Conservation (phyloP, 371 early-diverging fungal genomes). For the Syncephalastrum contaminatum region DNA sequence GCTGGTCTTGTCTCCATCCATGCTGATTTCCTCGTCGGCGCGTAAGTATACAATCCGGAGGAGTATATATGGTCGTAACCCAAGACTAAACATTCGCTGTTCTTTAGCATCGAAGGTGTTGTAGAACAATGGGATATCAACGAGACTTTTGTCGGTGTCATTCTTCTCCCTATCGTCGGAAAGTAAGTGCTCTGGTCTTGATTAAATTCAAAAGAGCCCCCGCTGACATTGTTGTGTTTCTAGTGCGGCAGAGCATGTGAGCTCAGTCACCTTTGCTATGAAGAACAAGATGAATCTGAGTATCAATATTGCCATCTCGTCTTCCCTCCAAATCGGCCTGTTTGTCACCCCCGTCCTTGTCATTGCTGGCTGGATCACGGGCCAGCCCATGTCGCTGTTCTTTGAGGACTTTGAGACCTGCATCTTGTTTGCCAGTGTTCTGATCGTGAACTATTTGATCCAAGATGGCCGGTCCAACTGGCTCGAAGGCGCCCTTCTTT, state of each 20-base stretch:
- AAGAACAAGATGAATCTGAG: conserved; percentile 91
- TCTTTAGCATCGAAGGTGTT: conserved; percentile 72
- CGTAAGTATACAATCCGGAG: conserved; percentile 25
- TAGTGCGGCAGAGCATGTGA: conserved; percentile 69
- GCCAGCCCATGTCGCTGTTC: conserved; percentile 73
- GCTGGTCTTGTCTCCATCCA: conserved; percentile 70
- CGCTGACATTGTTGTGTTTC: not conserved
- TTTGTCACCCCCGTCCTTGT: conserved; percentile 87
- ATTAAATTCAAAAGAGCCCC: not conserved
- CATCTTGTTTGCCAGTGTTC: conserved; percentile 80
- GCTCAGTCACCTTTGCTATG: conserved; percentile 81
- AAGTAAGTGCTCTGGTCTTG: conserved; percentile 26
- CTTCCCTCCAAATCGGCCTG: conserved; percentile 88
- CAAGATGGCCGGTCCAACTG: conserved; percentile 77
- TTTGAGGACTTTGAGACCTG: conserved; percentile 84
- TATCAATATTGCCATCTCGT: conserved; percentile 86
- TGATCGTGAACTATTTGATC: conserved; percentile 83
- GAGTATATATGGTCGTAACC: not conserved
- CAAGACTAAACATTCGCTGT: not conserved
- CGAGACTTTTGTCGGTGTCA: conserved; percentile 85
- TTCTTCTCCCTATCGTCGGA: conserved; percentile 86
- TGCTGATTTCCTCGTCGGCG: conserved; percentile 81
- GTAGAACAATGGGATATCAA: conserved; percentile 63
- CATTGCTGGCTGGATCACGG: conserved; percentile 85
- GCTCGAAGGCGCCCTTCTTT: conserved; percentile 81